Percentiles rank a stretch among this genome's conserved stretches.
Conservation (phyloP, 768 basidiomycete genomes). For the Lactifluus hygrophoroides region DNA sequence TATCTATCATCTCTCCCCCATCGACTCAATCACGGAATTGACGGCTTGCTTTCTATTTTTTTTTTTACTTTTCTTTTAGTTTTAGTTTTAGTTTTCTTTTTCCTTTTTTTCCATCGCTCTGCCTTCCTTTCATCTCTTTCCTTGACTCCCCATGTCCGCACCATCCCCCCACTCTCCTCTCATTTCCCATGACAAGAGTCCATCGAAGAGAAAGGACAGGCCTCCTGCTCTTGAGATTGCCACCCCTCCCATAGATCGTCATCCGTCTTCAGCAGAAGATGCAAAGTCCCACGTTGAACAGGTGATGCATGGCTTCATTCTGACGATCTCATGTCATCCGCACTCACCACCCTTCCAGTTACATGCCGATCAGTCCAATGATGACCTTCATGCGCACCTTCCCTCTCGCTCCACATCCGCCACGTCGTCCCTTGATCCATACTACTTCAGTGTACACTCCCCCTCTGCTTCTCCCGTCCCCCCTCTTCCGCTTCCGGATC, state of each 20-base stretch:
- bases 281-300: constrained; percentile 12
- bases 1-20: constrained; percentile 4
- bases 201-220: constrained; percentile 40
- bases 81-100: constrained; percentile 13
- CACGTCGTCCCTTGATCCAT: constrained; percentile 79
- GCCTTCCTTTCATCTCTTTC: constrained; percentile 30
- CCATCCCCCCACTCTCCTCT: constrained; percentile 21
- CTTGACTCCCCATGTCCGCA: constrained; percentile 36
- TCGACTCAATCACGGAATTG: neutral
- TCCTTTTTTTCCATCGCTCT: constrained; percentile 25
- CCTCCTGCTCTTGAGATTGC: constrained; percentile 45
- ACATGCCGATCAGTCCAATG: constrained; percentile 38
- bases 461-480: constrained; percentile 59
- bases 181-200: constrained; percentile 31
- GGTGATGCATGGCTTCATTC: constrained; percentile 6
- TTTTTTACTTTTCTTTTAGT: constrained; percentile 23
- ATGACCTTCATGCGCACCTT: constrained; percentile 28
- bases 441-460: constrained; percentile 72
- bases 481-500: constrained; percentile 30
- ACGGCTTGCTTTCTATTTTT: neutral
- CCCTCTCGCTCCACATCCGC: constrained; percentile 63
- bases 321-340: neutral
- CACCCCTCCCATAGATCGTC: constrained; percentile 31
- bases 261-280: constrained; percentile 13
- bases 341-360: constrained; percentile 30